phyloP scores from a whole-genome alignment of 1,284 basidiomycete species.

The Gymnopus androsaceus region DNA sequence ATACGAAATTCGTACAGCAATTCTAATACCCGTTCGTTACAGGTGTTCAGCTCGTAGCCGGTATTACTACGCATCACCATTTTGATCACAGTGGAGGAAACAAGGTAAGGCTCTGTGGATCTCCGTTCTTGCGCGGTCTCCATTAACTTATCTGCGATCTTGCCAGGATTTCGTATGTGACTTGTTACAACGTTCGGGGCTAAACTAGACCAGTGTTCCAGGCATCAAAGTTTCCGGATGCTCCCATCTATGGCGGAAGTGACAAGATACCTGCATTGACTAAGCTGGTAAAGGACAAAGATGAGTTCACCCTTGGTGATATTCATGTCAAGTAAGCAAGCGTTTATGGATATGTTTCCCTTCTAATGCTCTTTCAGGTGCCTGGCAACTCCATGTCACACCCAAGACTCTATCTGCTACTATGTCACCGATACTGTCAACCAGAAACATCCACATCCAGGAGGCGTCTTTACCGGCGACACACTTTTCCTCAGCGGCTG shows the following conservation, averaged over 20 bases:
- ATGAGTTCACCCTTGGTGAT: conserved; percentile 74
- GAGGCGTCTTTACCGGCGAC: conserved; percentile 93
- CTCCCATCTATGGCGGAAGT: conserved; percentile 86
- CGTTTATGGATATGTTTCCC: background rate
- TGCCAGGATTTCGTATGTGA: conserved; percentile 56
- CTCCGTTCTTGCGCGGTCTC: background rate
- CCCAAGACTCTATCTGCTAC: conserved; percentile 95
- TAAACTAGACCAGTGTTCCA: conserved; percentile 27
- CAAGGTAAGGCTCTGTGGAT: conserved; percentile 31
- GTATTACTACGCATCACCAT: conserved; percentile 89
- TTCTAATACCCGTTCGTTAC: background rate
- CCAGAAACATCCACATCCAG: conserved; percentile 58
- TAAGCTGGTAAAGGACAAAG: conserved; percentile 75
- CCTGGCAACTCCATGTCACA: conserved; percentile 93
- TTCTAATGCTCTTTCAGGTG: conserved; percentile 52
- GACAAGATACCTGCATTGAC: conserved; percentile 69
- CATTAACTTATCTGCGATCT: conserved; percentile 13
- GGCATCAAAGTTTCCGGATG: conserved; percentile 63
- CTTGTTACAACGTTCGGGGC: background rate
- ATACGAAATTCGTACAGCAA: background rate
- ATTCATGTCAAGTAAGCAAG: conserved; percentile 64
- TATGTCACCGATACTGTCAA: conserved; percentile 64
- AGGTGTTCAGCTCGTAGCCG: conserved; percentile 72
- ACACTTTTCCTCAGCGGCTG: conserved; percentile 94
- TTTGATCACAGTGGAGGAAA: conserved; percentile 66